Evolutionary conservation across 257 asterid species (phyloP).

Genomic region (Anisodus acutangulus): DNA sequence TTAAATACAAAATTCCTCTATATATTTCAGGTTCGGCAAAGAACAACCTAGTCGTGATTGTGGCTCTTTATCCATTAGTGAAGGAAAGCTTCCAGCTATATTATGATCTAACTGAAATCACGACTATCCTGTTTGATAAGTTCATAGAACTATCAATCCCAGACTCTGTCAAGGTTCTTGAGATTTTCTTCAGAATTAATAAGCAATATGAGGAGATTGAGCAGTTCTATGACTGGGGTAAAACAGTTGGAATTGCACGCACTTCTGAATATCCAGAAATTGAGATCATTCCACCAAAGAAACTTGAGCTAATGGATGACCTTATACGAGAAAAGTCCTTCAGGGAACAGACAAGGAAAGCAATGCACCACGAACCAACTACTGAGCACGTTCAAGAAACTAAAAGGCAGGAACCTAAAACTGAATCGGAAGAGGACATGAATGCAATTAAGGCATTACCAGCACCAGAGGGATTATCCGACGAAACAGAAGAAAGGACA

Average conservation of each 20-base stretch:
- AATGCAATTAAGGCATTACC: slow-evolving; percentile 74
- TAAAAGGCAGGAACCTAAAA: slow-evolving; percentile 29
- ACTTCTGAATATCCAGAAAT: slow-evolving; percentile 82
- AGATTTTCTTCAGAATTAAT: slow-evolving; percentile 68
- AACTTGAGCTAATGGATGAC: slow-evolving; percentile 87
- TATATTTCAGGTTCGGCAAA: slow-evolving; percentile 65
- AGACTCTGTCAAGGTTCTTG: slow-evolving; percentile 66
- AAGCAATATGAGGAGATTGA: slow-evolving; percentile 91
- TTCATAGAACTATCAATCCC: slow-evolving; percentile 82
- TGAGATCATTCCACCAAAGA: slow-evolving; percentile 70
- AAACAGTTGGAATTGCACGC: slow-evolving; percentile 64
- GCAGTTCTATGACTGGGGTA: slow-evolving; percentile 71
- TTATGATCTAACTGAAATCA: slow-evolving; percentile 69
- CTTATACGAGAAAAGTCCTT: slow-evolving; percentile 65
- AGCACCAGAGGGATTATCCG: slow-evolving; percentile 57
- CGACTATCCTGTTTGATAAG: slow-evolving; percentile 69
- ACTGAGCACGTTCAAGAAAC: slow-evolving; percentile 34
- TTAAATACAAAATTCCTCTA: neutral
- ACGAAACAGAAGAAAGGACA: slow-evolving; percentile 38
- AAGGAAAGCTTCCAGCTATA: slow-evolving; percentile 80
- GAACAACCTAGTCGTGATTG: slow-evolving; percentile 67
- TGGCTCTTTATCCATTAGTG: slow-evolving; percentile 73
- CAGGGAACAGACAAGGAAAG: slow-evolving; percentile 40
- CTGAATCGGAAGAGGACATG: slow-evolving; percentile 61
- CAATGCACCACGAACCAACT: slow-evolving; percentile 36